phyloP scores from a whole-genome alignment of 106 monocot species.

The Allium sativum region DNA sequence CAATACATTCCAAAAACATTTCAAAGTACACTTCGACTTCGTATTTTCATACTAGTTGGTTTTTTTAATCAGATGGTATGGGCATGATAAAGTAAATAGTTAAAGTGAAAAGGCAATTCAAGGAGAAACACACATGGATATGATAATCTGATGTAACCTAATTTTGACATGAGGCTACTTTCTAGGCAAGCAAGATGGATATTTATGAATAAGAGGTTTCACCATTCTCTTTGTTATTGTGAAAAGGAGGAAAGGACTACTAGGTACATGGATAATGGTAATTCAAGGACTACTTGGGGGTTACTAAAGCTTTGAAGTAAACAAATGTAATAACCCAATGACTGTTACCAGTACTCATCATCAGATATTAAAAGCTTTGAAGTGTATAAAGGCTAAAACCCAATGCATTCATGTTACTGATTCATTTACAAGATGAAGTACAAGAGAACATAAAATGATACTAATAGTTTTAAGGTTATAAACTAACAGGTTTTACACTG shows the following conservation, averaged over 20 bases:
- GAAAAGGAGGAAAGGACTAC: background rate
- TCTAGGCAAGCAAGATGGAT: background rate
- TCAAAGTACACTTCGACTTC: background rate
- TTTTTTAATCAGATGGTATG: background rate
- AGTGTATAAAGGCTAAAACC: background rate
- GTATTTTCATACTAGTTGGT: background rate
- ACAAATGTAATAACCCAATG: background rate
- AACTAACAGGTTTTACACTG: too few relatives aligned
- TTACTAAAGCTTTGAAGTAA: background rate
- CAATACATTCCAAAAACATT: background rate
- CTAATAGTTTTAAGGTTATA: too few relatives aligned
- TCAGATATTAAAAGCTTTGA: background rate
- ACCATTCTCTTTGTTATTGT: background rate
- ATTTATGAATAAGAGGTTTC: background rate
- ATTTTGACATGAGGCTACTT: conserved; percentile 1
- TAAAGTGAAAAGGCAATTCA: background rate
- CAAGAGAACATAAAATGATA: too few relatives aligned
- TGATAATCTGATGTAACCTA: background rate
- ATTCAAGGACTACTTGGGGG: background rate
- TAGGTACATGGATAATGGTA: background rate
- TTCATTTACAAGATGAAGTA: background rate
- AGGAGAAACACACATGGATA: background rate
- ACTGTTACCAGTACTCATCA: background rate
- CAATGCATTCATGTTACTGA: background rate
- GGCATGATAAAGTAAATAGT: background rate